Conservation (phyloP, 768 basidiomycete species). For the Clavaria fumosa region DNA sequence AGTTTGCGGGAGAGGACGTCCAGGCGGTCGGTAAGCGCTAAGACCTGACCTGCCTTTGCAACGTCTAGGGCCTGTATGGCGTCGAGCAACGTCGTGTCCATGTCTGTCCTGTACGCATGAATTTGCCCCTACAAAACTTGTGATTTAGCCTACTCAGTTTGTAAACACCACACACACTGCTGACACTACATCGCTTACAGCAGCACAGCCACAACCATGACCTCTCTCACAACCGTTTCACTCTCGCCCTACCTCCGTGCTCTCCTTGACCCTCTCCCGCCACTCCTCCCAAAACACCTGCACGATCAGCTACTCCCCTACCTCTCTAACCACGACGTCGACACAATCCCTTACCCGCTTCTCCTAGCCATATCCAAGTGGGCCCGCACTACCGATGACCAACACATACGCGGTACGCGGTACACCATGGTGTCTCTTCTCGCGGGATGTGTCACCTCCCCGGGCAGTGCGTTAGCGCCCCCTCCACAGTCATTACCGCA, state of each 20-base stretch:
- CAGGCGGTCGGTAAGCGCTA: no score
- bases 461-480: conserved; percentile 61
- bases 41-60: no score
- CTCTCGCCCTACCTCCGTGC: conserved; percentile 49
- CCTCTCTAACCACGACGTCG: conserved; percentile 21
- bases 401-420: conserved; percentile 29
- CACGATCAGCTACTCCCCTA: conserved; percentile 26
- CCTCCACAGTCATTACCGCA: no score
- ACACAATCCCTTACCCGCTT: conserved; percentile 47
- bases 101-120: no score
- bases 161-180: no score
- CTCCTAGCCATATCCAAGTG: conserved; percentile 50
- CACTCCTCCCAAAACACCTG: conserved; percentile 30
- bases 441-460: conserved; percentile 66
- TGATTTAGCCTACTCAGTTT: no score
- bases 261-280: conserved; percentile 28
- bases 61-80: no score
- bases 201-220: no score
- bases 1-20: no score
- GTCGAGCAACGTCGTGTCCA: no score
- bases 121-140: no score
- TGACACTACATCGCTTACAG: no score
- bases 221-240: conserved; percentile 35
- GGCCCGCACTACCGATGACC: conserved; percentile 41
- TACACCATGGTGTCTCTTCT: conserved; percentile 65